These are phyloP conservation scores for Solanum microdontum DNA, from an alignment of 257 asterid species.

Conservation along the genomic window DNA sequence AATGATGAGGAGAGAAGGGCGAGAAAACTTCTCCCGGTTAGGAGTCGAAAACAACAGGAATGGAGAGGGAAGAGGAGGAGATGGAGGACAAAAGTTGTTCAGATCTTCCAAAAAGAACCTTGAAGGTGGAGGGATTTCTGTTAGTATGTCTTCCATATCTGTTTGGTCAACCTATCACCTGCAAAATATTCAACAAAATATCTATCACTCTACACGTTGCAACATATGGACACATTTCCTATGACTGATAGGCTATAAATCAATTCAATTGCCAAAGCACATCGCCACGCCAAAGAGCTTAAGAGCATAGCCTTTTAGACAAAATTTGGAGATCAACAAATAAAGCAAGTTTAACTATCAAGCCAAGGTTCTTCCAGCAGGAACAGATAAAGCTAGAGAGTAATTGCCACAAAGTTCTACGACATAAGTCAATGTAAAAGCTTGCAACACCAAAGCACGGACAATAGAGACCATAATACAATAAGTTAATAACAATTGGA, in stretches of 20 bases:
- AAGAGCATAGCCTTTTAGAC: background rate
- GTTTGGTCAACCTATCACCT: constrained; percentile 14
- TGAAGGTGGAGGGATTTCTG: constrained; percentile 91
- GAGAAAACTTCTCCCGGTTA: constrained; percentile 27
- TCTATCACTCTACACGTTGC: background rate
- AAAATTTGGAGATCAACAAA: background rate
- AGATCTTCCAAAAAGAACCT: constrained; percentile 81
- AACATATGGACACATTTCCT: background rate
- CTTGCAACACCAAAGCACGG: background rate
- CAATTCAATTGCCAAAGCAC: background rate
- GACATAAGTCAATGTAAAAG: background rate
- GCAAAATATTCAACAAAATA: constrained; percentile 8
- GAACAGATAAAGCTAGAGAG: background rate
- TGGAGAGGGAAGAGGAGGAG: constrained; percentile 68
- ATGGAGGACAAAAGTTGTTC: constrained; percentile 77
- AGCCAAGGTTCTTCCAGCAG: background rate
- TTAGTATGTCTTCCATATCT: constrained; percentile 87
- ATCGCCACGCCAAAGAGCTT: background rate
- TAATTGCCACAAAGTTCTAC: background rate
- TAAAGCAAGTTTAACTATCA: background rate
- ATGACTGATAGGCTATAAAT: background rate
- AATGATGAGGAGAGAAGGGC: constrained; percentile 67
- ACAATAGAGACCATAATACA: background rate
- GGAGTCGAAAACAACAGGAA: constrained; percentile 49
- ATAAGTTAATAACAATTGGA: background rate